Conservation (phyloP, 1,139 yeast species). For the Yamadazyma sp. region DNA sequence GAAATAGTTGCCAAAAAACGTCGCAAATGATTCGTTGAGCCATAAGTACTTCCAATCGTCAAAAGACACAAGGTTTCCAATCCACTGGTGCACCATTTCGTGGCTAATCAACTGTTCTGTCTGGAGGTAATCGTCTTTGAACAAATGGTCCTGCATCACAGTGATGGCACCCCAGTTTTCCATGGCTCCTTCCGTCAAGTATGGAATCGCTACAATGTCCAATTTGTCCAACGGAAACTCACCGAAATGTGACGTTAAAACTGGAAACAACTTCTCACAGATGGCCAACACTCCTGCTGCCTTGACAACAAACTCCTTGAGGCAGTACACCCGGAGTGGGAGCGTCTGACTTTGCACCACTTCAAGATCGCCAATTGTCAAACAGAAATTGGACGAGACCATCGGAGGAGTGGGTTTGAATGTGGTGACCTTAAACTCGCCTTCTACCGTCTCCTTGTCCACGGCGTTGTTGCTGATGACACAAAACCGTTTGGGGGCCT, state of each 20-base stretch:
- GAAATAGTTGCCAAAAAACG: constrained; percentile 57
- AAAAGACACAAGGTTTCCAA: constrained; percentile 66
- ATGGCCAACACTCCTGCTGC: constrained; percentile 48
- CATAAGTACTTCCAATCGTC: constrained; percentile 67
- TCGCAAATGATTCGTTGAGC: constrained; percentile 77
- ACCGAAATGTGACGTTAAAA: constrained; percentile 41
- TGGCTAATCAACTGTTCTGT: constrained; percentile 61
- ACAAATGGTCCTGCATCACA: constrained; percentile 38
- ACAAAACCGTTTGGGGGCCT: constrained; percentile 42
- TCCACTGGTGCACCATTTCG: constrained; percentile 76
- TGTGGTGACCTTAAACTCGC: constrained; percentile 26
- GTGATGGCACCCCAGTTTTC: constrained; percentile 75
- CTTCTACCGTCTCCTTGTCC: constrained; percentile 22
- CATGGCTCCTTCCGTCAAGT: constrained; percentile 74
- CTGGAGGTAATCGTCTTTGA: constrained; percentile 29
- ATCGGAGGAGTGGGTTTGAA: constrained; percentile 59
- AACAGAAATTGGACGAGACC: constrained; percentile 62
- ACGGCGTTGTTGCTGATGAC: constrained; percentile 48
- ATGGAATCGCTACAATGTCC: constrained; percentile 67
- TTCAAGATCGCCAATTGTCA: constrained; percentile 65
- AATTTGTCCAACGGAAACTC: constrained; percentile 59
- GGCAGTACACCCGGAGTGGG: constrained; percentile 55
- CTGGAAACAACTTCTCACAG: constrained; percentile 47
- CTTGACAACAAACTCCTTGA: constrained; percentile 40
- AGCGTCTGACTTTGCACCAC: constrained; percentile 38